Base-by-base conservation (phyloP, 169 alveolate genomes). In the Plasmodium gallinaceum region DNA sequence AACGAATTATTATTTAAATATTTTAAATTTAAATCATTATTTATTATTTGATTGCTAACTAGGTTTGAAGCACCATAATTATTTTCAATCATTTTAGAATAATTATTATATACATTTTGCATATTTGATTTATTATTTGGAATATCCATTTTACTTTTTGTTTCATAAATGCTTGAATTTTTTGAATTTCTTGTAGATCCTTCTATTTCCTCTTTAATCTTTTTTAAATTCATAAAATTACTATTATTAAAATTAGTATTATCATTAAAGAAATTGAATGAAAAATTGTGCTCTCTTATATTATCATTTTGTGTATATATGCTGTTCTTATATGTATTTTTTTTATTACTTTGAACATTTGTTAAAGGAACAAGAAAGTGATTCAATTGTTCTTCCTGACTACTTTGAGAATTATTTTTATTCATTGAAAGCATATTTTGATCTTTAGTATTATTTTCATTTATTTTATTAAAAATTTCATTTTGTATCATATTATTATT, bases 191-290 rank as follows among this genome's bases (percentile, higher is more conserved):
- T 61, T 20, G 46, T 37, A 43, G 22, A 24, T 18, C 18, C 22
- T 70, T n/a, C 62, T 37, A 70, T 46, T 70, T 70, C 66, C 2
- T 70, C 45, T 70, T 70, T 70, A 32, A 32, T 32, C 4, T 32
- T 32, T 32, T 32, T 32, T 32, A 32, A 32, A 32, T 32, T 32
- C 6, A 4, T 2, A 4, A 32, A 32, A 14, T 10, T 39, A 0
- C 26, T 62, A 16, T n/a, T 54, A 52, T 3, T 32, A 26, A 22
- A n/a, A 32, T 42, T 14, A 52, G n/a, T 32, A 16, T 57, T 52
- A 52, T 72, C 24, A 20, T 43, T 9, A 32, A 39, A 32, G 20
- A 18, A 18, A 26, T 52, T 39, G 12, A 52, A 16, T 18, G 65
- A 24, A 1, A 39, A 20, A 24, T n/a, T 26, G 7, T 16, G 65